Evolutionary conservation across 768 basidiomycete genomes (phyloP), one percentile per base, ranked within the genome.

Genomic region (Tulasnella sp.): DNA sequence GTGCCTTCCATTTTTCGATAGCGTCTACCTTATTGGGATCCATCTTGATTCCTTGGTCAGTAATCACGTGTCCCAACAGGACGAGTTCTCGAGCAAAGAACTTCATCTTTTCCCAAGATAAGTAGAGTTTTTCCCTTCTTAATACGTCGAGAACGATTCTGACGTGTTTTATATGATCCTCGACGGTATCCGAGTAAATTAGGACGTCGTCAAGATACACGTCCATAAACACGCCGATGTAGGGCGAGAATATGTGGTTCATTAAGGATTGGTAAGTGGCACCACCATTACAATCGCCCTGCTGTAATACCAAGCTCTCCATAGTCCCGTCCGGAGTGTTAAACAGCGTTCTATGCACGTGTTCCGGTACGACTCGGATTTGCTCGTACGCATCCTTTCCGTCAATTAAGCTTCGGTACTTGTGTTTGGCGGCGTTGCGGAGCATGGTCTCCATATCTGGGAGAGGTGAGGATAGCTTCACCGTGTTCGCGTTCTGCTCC

Each of bases 161-260:
- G 0, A 88, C 84, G 83, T 89, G 84, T 1, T 41, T 0, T 0
- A 80, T 58, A 40, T 89, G 88, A 75, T 88, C 86, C 4, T 86
- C 86, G 0, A 86, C 24, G 0, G 83, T 81, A 0, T 87, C 14
- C 0, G 88, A 90, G 86, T 87, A 89, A 37, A 89, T 88, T 20
- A 89, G 83, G 60, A 89, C 87, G 76, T 89, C 86, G 78, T 90
- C 87, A 0, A 89, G 83, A 80, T 89, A 89, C 0, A 88, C 85
- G 78, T 89, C 87, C 76, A 88, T 87, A 72, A 89, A 86, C 1
- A 83, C 83, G 0, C 89, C 88, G 40, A 90, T 85, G 16, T 83
- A 83, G 0, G 84, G 81, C 0, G 82, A 72, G 0, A 90, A 83
- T 0, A 87, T 86, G 2, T 81, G 76, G 3, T 84, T 86, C 74